phyloP scores from a whole-genome alignment of 257 asterid genomes.

The Catharanthus roseus region DNA sequence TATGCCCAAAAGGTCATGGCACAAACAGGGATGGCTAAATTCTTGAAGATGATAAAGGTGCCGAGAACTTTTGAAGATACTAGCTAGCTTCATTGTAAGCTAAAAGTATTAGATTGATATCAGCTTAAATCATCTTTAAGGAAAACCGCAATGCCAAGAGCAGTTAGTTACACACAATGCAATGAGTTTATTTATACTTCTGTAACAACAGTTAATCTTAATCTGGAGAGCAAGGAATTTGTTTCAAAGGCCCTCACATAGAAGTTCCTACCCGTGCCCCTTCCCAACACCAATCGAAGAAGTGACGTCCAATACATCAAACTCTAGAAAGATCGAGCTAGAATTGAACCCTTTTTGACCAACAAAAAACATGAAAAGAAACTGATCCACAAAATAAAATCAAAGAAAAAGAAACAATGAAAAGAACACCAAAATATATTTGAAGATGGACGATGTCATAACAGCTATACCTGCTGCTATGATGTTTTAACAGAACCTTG shows the following conservation, averaged over 20 bases:
- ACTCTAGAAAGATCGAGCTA: too few relatives aligned
- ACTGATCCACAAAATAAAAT: too few relatives aligned
- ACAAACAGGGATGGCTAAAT: neutral
- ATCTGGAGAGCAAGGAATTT: neutral
- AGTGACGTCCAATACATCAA: neutral
- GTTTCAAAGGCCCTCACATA: neutral
- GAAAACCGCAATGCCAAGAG: neutral
- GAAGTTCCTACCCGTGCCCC: neutral
- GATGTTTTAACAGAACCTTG: too few relatives aligned
- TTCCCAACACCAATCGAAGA: neutral
- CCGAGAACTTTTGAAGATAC: neutral
- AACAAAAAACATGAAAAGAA: too few relatives aligned
- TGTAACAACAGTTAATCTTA: neutral
- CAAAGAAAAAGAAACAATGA: too few relatives aligned
- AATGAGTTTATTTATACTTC: neutral
- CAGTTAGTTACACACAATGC: neutral
- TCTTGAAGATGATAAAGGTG: neutral
- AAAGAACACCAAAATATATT: too few relatives aligned
- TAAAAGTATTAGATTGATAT: neutral
- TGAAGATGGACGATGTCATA: too few relatives aligned
- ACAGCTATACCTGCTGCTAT: too few relatives aligned
- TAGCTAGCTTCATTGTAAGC: neutral
- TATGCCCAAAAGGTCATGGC: neutral
- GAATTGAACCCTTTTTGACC: too few relatives aligned
- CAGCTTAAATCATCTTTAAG: neutral